Percentiles rank a stretch among this genome's conserved stretches.
These are phyloP conservation scores for Naematelia encephala DNA, from an alignment of 768 basidiomycete genomes.

Conservation along the genomic window DNA sequence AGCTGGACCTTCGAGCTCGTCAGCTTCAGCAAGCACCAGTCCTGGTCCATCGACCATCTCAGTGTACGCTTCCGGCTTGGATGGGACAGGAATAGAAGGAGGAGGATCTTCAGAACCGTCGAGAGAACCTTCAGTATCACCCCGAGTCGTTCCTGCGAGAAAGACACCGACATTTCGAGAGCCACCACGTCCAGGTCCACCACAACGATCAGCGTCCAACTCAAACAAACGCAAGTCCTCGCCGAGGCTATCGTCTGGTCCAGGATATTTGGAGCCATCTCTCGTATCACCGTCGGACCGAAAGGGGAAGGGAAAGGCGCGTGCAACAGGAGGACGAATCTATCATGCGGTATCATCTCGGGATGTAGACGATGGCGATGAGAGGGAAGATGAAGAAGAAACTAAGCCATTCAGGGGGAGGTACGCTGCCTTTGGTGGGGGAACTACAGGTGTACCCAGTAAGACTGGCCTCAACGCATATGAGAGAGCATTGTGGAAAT, in stretches of 20 bases:
- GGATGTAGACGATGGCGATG: slow-evolving; percentile 25
- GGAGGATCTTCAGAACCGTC: slow-evolving; percentile 12
- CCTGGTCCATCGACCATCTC: slow-evolving; percentile 41
- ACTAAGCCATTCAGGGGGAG: not conserved
- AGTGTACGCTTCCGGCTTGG: slow-evolving; percentile 35
- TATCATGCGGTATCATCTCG: slow-evolving; percentile 29
- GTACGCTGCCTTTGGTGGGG: slow-evolving; percentile 2
- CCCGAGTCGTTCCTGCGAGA: slow-evolving; percentile 7
- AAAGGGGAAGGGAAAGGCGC: slow-evolving; percentile 37
- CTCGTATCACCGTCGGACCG: slow-evolving; percentile 1
- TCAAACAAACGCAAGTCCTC: slow-evolving; percentile 11
- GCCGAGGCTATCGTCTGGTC: not conserved
- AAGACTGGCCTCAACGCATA: slow-evolving; percentile 44
- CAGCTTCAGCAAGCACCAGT: slow-evolving; percentile 18
- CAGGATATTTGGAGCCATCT: slow-evolving; percentile 35
- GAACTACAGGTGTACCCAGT: not conserved
- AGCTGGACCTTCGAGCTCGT: slow-evolving; percentile 16
- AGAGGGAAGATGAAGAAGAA: slow-evolving; percentile 14
- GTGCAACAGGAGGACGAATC: slow-evolving; percentile 22
- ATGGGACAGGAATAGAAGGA: slow-evolving; percentile 12
- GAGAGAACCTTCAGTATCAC: slow-evolving; percentile 25
- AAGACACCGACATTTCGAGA: slow-evolving; percentile 26
- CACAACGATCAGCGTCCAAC: slow-evolving; percentile 2
- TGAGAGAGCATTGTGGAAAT: slow-evolving; percentile 93
- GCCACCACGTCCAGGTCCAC: slow-evolving; percentile 11